Conservation (phyloP, 202 grass and related monocot genomes). For the Setaria viridis region DNA sequence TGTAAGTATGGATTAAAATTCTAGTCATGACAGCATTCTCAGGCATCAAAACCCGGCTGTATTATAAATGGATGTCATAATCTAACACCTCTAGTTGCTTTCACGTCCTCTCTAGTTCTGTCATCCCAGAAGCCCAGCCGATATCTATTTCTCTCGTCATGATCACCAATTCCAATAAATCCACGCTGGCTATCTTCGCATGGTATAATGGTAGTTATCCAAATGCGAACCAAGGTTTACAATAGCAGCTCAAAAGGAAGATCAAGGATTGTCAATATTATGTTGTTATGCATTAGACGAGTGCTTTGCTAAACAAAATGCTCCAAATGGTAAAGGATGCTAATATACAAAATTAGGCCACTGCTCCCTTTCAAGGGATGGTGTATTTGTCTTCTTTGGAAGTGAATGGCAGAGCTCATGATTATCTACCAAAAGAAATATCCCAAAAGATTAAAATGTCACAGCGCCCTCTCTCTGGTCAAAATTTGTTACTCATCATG, state of each 20-base stretch:
- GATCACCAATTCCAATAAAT: neutral
- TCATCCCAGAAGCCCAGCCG: neutral
- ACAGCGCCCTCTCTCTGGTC: neutral
- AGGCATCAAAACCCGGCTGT: neutral
- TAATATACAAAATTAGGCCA: neutral
- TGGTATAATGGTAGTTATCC: neutral
- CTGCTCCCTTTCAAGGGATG: neutral
- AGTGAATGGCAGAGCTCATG: neutral
- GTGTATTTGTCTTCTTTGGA: neutral
- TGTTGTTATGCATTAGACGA: neutral
- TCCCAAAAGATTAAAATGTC: neutral
- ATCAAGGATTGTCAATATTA: neutral
- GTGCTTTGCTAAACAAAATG: neutral
- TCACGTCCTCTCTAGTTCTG: neutral
- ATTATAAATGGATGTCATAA: neutral
- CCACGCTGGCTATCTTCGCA: neutral
- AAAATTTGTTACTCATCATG: neutral
- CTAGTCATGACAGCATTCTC: neutral
- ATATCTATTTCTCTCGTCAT: neutral
- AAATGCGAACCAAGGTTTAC: neutral
- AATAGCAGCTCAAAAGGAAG: neutral
- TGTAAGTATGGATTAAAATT: neutral
- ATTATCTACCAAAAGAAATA: slow-evolving; percentile 13
- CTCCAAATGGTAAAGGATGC: neutral
- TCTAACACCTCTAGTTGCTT: neutral